Evolutionary conservation across 495 filamentous ascomycete genomes (phyloP), one percentile per base, ranked within the genome.

Genomic region (Penicillium cataractarum): DNA sequence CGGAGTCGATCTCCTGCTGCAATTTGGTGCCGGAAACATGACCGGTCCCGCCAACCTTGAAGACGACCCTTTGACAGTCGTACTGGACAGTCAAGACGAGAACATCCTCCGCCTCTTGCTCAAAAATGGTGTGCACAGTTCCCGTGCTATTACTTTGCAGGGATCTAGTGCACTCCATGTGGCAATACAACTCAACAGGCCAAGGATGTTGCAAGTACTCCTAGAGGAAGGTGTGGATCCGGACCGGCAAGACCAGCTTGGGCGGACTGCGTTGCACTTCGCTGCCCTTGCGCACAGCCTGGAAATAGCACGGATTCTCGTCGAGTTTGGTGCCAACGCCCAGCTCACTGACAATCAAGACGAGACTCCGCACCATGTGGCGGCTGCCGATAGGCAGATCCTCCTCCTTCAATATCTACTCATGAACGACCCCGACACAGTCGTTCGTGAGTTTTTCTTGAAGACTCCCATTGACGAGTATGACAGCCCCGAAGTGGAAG

Each of bases 381-480:
- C 48, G 4, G 12, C 48, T 27, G 17, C 6, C 4, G 13, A 17
- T 6, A 0, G 48, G 13, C 48, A 51, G 19, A 13, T 21, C 13
- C 21, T 17, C 0, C 13, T 51, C 6, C 12, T 51, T 51, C 12
- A 27, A 13, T 31, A 29, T 0, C 1, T 46, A 21, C 40, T 56
- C 9, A 7, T 40, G 17, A 48, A 57, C 32, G 40, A 62, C 22
- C 29, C 27, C 0, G 40, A 50, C 39, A 53, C 60, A 17, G 53
- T 48, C 13, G 21, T 63, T 66, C 67, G 63, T 68, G 58, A 69
- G 61, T 55, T 24, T 27, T 55, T 19, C 12, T 39, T 17, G 35
- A 39, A 17, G 35, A 39, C 27, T 6, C 48, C 48, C 0, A 12
- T 51, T 17, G 5, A 31, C 15, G 24, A 51, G 7, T 51, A 27